These are phyloP conservation scores for Harringtonia lauricola DNA, from an alignment of 2,329 filamentous ascomycete genomes.

Conservation along the genomic window DNA sequence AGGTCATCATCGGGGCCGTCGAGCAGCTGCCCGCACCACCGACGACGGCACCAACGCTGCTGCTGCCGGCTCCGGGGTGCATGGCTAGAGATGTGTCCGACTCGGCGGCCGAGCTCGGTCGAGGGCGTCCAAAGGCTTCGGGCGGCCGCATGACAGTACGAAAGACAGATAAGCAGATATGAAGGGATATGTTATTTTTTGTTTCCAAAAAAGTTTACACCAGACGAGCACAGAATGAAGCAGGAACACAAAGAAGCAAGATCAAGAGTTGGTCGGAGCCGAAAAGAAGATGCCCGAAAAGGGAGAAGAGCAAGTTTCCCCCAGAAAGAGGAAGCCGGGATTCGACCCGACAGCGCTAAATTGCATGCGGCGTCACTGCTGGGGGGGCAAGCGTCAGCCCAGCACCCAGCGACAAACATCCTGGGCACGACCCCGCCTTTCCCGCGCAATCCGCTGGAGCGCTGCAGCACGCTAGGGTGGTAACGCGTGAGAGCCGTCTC, in stretches of 20 bases:
- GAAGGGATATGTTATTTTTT: no score
- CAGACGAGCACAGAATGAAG: no score
- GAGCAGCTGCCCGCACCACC: neutral
- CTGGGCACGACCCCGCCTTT: slow-evolving; percentile 8
- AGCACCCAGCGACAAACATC: no score
- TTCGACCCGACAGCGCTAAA: neutral
- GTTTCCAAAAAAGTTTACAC: no score
- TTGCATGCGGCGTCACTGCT: no score
- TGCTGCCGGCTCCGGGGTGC: slow-evolving; percentile 12
- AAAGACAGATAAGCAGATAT: neutral
- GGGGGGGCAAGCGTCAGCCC: neutral
- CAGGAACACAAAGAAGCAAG: neutral
- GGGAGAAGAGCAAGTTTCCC: neutral
- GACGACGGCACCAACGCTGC: neutral
- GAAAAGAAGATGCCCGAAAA: no score
- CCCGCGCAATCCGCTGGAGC: neutral
- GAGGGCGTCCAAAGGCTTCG: slow-evolving; percentile 27
- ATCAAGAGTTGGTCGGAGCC: no score
- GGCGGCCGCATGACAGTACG: slow-evolving; percentile 30
- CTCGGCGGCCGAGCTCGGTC: slow-evolving; percentile 23
- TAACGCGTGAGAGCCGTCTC: neutral
- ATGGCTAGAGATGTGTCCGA: slow-evolving; percentile 18
- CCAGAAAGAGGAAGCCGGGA: no score
- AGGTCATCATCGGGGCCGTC: slow-evolving; percentile 32
- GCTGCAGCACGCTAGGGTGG: neutral